A percentile compares a stretch with the other conserved stretches of the same genome.
Evolutionary conservation across 139 green algal genomes (phyloP).

Genomic region (Eudorina sp.): DNA sequence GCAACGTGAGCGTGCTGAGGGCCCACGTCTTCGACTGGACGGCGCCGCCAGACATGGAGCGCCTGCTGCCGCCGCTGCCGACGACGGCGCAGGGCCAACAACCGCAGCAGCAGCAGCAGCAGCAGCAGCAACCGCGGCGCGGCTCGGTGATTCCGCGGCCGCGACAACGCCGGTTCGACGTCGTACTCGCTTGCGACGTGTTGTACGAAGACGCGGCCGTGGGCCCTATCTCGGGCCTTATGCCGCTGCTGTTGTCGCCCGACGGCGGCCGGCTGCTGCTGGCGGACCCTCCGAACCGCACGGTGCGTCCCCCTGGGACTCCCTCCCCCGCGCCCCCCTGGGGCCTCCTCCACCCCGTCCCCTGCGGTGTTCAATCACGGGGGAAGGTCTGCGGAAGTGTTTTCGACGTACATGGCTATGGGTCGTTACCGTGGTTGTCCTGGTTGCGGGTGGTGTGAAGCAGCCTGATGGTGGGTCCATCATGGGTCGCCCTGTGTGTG

Average conservation of each 20-base stretch:
- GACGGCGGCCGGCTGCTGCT: conserved; percentile 57
- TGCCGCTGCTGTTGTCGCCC: conserved; percentile 51
- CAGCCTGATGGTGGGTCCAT: too few relatives aligned
- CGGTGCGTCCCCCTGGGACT: too few relatives aligned
- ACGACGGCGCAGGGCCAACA: not conserved
- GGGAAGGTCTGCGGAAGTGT: too few relatives aligned
- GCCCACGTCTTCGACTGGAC: conserved; percentile 74
- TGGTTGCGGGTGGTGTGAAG: too few relatives aligned
- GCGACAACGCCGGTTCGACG: conserved; percentile 62
- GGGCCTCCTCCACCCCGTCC: too few relatives aligned
- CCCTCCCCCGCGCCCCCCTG: too few relatives aligned
- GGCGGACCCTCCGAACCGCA: conserved; percentile 71
- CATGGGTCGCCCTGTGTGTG: too few relatives aligned
- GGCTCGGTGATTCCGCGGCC: not conserved
- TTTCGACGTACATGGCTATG: too few relatives aligned
- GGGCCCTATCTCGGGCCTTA: conserved; percentile 63
- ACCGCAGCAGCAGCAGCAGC: not conserved
- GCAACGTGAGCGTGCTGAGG: conserved; percentile 40
- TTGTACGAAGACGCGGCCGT: conserved; percentile 76
- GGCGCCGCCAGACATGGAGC: conserved; percentile 1
- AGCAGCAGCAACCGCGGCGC: not conserved
- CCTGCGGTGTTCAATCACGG: too few relatives aligned
- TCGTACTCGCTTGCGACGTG: conserved; percentile 81
- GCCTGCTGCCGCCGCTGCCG: not conserved
- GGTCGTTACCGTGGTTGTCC: too few relatives aligned